Conservation (phyloP, 2,329 filamentous ascomycete genomes). For the Fusarium caatingaense region DNA sequence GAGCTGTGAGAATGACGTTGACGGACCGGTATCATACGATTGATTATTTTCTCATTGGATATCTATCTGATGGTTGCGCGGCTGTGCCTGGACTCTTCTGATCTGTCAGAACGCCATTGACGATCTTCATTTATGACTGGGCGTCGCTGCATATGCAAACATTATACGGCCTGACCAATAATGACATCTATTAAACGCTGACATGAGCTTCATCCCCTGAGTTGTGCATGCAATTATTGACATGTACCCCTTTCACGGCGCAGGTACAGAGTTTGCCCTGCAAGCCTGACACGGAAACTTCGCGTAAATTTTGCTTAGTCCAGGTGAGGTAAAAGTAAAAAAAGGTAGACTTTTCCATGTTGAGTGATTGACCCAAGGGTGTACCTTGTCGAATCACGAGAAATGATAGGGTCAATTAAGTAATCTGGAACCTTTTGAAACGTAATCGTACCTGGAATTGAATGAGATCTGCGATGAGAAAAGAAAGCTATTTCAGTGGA, state of each 20-base stretch:
- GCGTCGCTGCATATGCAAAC: not conserved
- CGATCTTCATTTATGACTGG: slow-evolving; percentile 3
- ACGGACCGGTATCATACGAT: slow-evolving; percentile 32
- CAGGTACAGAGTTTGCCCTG: not conserved
- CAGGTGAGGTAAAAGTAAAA: not conserved
- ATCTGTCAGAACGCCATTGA: slow-evolving; percentile 13
- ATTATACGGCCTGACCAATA: slow-evolving; percentile 4
- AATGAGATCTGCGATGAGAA: not conserved
- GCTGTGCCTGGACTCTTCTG: not conserved
- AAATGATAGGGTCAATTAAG: not conserved
- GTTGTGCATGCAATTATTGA: not conserved
- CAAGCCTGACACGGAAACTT: not conserved
- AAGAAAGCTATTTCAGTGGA: slow-evolving; percentile 1
- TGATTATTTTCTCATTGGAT: not conserved
- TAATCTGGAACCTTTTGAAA: slow-evolving; percentile 9
- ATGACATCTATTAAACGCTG: not conserved
- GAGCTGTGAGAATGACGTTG: slow-evolving; percentile 42
- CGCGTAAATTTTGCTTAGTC: not conserved
- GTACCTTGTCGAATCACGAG: not conserved
- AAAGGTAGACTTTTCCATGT: not conserved
- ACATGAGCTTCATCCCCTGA: not conserved
- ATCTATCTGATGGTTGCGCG: not conserved
- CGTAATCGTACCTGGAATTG: not conserved
- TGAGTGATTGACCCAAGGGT: not conserved
- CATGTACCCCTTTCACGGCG: not conserved